Base-by-base conservation (phyloP, 2,329 filamentous ascomycete genomes). In the Colletotrichum higginsianum region DNA sequence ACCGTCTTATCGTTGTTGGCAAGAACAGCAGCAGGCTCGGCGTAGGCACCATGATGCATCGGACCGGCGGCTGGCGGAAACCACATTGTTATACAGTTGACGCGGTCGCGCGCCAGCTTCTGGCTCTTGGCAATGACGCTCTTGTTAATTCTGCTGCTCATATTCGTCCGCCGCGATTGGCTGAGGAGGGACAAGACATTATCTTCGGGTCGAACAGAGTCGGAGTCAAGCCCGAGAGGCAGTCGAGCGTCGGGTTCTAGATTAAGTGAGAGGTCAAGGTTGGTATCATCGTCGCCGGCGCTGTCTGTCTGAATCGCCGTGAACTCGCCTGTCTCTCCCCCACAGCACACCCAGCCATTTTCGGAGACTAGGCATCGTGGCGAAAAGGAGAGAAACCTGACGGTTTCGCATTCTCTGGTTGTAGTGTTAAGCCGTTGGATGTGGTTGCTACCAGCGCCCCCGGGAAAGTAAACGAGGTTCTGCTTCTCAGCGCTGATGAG, bases 1-100 rank as follows among this genome's bases (percentile, higher is more conserved):
- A 98, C 93, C 1, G 93, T 94, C 79, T 91, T 92, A 83, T 98
- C 96, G 79, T 99, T 99, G 83, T 98, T 98, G 56, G 93, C 90
- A 77, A 98, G 84, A 56, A 94, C 88, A 62, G 91, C 93, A n/a
- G 95, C 86, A 1, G 87, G 84, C 21, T 83, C 80, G 18, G 77
- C 76, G 77, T 91, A 89, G 56, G 85, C 83, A 18, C 79, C 81
- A 7, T 77, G 75, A 35, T 64, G 76, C 57, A 74, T 75, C 5
- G 73, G 72, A 26, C 74, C 77, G 40, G 80, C 75, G 11, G 80
- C 80, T 2, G 86, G 84, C 1, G 88, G 88, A 56, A 86, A 88
- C 90, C 90, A 92, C 40, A 91, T 82, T 21, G 89, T 92, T 76
- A 92, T 87, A 80, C 89, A 92, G 78, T 92, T 92, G 74, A 92